Evolutionary conservation across 2,329 filamentous ascomycete genomes (phyloP).

Genomic region (Scytalidium sp.): DNA sequence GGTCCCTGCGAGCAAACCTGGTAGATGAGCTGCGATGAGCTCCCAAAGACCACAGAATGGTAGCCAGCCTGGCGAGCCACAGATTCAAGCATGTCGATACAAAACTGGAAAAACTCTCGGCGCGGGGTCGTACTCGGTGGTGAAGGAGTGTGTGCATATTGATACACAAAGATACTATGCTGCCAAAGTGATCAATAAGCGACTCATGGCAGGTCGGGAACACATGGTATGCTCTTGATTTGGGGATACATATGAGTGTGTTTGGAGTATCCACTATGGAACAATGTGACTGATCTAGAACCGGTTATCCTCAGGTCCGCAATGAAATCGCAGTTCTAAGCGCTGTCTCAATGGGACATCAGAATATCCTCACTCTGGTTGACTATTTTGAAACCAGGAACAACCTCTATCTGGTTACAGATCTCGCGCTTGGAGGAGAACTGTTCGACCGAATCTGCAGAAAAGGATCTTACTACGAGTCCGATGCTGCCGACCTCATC

Average conservation of each 20-base stretch:
- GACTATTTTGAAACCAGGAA: slow-evolving; percentile 99
- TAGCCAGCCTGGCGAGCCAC: slow-evolving; percentile 35
- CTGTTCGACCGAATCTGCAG: slow-evolving; percentile 98
- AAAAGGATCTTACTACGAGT: slow-evolving; percentile 98
- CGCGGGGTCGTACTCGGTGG: slow-evolving; percentile 94
- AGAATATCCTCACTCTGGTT: slow-evolving; percentile 95
- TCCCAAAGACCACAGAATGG: background rate
- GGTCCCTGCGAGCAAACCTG: background rate
- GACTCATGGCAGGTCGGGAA: slow-evolving; percentile 93
- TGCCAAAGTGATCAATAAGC: slow-evolving; percentile 98
- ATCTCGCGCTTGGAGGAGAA: slow-evolving; percentile 92
- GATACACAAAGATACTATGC: slow-evolving; percentile 98
- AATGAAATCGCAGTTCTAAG: slow-evolving; percentile 98
- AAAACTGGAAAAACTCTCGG: slow-evolving; percentile 98
- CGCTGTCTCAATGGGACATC: slow-evolving; percentile 97
- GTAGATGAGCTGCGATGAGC: background rate
- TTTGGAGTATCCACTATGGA: background rate
- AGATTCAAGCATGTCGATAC: slow-evolving; percentile 94
- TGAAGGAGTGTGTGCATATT: slow-evolving; percentile 98
- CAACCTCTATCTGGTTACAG: slow-evolving; percentile 96
- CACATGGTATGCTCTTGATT: slow-evolving; percentile 74
- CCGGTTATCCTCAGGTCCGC: slow-evolving; percentile 61
- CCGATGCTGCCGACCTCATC: slow-evolving; percentile 92
- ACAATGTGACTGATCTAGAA: background rate
- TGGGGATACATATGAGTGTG: background rate